Conservation (phyloP, 2,329 filamentous ascomycete species). For the Diaporthe capsici region DNA sequence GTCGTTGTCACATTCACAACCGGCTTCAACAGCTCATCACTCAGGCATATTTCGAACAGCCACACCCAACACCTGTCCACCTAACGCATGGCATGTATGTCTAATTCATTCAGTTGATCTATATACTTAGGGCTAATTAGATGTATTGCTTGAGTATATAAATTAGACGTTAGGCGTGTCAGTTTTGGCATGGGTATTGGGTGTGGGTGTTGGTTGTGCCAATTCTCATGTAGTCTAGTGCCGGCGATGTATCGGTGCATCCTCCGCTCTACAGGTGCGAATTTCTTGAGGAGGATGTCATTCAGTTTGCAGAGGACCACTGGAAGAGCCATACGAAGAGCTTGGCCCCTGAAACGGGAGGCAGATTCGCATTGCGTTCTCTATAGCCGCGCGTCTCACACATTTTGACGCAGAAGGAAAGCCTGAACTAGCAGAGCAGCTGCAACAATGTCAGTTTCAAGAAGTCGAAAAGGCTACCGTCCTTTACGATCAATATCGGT, state of each 20-base stretch:
- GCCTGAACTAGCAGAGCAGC: background rate
- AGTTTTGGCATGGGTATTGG: too few relatives aligned
- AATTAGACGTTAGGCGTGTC: too few relatives aligned
- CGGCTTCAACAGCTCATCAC: background rate
- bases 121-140: too few relatives aligned
- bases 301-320: constrained; percentile 6
- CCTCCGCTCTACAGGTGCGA: too few relatives aligned
- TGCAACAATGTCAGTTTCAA: constrained; percentile 31
- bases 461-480: constrained; percentile 5
- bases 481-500: constrained; percentile 9
- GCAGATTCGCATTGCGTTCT: constrained; percentile 54
- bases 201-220: too few relatives aligned
- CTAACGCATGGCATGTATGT: too few relatives aligned
- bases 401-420: constrained; percentile 6
- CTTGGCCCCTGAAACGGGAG: constrained; percentile 50
- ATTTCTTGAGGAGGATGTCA: constrained; percentile 6
- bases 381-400: constrained; percentile 45
- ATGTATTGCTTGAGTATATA: too few relatives aligned
- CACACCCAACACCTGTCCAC: too few relatives aligned
- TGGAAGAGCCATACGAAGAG: constrained; percentile 17
- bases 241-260: background rate
- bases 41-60: background rate
- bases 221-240: too few relatives aligned
- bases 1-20: background rate
- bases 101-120: too few relatives aligned